Percentiles rank a stretch among this genome's conserved stretches.
These are phyloP conservation scores for Copromyces sp. DNA, from an alignment of 495 filamentous ascomycete species.

Conservation along the genomic window DNA sequence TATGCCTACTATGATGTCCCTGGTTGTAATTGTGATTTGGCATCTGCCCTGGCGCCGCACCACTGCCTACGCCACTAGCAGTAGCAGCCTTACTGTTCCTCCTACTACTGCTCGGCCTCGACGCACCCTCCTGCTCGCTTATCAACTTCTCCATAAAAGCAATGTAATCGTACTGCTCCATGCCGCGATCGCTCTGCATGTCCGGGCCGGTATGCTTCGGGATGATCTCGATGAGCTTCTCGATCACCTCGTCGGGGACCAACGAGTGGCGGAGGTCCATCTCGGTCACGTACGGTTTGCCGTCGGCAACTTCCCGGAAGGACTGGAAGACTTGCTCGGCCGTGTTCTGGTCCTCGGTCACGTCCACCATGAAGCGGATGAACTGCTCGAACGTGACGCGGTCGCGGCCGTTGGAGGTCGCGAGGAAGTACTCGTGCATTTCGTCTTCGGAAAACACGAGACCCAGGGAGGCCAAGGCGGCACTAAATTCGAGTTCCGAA, in stretches of 20 bases:
- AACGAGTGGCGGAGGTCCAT: slow-evolving; percentile 89
- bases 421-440: slow-evolving; percentile 85
- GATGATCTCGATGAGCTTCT: slow-evolving; percentile 79
- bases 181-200: slow-evolving; percentile 62
- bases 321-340: slow-evolving; percentile 96
- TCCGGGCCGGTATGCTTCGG: slow-evolving; percentile 72
- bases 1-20: background rate
- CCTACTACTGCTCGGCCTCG: slow-evolving; percentile 2
- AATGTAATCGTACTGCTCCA: slow-evolving; percentile 82
- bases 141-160: slow-evolving; percentile 82
- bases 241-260: slow-evolving; percentile 91
- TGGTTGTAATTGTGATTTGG: background rate
- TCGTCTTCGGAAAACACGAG: slow-evolving; percentile 91
- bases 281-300: slow-evolving; percentile 97
- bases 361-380: slow-evolving; percentile 97
- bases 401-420: slow-evolving; percentile 61
- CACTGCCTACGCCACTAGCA: background rate
- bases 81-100: background rate
- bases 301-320: slow-evolving; percentile 94
- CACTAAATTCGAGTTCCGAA: slow-evolving; percentile 91
- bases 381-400: slow-evolving; percentile 96
- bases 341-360: slow-evolving; percentile 96
- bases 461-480: slow-evolving; percentile 83
- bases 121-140: slow-evolving; percentile 10
- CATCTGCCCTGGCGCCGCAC: background rate